Percentiles rank a stretch among this genome's conserved stretches.
phyloP scores from a whole-genome alignment of 495 filamentous ascomycete genomes.

The Penicillium argentinense region DNA sequence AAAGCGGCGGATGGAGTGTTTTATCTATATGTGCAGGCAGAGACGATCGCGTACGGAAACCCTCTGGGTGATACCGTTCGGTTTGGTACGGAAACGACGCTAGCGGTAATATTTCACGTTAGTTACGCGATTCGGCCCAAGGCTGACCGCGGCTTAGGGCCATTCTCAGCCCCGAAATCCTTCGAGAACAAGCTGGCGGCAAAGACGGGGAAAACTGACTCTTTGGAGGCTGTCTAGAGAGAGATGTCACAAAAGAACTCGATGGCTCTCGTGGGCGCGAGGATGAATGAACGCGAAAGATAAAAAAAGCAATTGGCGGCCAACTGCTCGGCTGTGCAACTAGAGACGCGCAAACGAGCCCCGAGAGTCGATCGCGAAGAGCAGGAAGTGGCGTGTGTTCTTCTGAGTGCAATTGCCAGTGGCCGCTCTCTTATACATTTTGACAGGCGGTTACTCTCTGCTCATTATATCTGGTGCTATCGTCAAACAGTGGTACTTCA shows the following conservation, averaged over 20 bases:
- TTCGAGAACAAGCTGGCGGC: not conserved
- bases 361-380: too few relatives aligned
- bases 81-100: not conserved
- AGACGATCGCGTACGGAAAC: not conserved
- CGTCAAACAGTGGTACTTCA: not conserved
- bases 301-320: too few relatives aligned
- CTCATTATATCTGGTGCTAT: too few relatives aligned
- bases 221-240: not conserved
- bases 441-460: too few relatives aligned
- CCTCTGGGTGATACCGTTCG: not conserved
- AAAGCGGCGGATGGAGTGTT: not conserved
- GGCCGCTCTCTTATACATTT: too few relatives aligned
- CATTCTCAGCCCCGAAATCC: not conserved
- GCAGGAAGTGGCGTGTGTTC: too few relatives aligned
- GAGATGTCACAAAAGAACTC: too few relatives aligned
- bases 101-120: slow-evolving; percentile 7
- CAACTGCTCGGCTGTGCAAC: too few relatives aligned
- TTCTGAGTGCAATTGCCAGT: too few relatives aligned
- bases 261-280: too few relatives aligned
- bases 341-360: too few relatives aligned
- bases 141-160: not conserved
- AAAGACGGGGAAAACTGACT: not conserved
- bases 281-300: too few relatives aligned
- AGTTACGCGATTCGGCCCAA: slow-evolving; percentile 1
- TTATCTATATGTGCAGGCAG: not conserved